Evolutionary conservation across 768 basidiomycete species (phyloP), one percentile per base, ranked within the genome.

Genomic region (Lactarius deliciosus): DNA sequence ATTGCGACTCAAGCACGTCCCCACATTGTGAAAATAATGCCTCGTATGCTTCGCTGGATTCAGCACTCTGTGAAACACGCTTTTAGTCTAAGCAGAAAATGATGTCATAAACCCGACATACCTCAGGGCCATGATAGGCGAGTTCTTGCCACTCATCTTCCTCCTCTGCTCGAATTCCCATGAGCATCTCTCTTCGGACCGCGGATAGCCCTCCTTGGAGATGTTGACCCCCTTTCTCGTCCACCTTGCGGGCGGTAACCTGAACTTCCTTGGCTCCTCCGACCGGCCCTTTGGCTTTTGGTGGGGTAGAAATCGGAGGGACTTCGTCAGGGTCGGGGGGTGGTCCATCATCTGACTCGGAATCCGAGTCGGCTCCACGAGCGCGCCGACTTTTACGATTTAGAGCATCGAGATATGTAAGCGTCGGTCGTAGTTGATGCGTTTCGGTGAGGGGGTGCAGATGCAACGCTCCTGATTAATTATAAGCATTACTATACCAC

Each of bases 301-400:
- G 90, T 69, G 76, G 72, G 1, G 64, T 74, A 38, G 80, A 75
- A 5, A 77, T 68, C n/a, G 85, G 82, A 1, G 78, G 75, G 6
- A 81, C 82, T 61, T 92, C 90, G 69, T 92, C 91, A 16, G 90
- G 90, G 72, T 93, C 91, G 53, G 85, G 88, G 30, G 89, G 90
- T 28, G 90, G 89, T 0, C 87, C 91, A 61, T 90, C 88, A 64
- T 92, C 90, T 8, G 86, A 87, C 55, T 92, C 91, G 1, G 87
- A 87, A 64, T 88, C 91, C 3, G 82, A 84, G 9, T 81, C 85
- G 40, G 72, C 76, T 16, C 74, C 82, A 50, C 76, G 74, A 47
- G 79, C 77, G 25, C 80, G 79, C 57, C 83, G 85, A 67, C 75
- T 79, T 78, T 88, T 91, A 43, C 85, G 85, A 28, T 87, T 86